Base-by-base conservation (phyloP, 2,329 filamentous ascomycete species). In the Beauveria scarabaeidicola region DNA sequence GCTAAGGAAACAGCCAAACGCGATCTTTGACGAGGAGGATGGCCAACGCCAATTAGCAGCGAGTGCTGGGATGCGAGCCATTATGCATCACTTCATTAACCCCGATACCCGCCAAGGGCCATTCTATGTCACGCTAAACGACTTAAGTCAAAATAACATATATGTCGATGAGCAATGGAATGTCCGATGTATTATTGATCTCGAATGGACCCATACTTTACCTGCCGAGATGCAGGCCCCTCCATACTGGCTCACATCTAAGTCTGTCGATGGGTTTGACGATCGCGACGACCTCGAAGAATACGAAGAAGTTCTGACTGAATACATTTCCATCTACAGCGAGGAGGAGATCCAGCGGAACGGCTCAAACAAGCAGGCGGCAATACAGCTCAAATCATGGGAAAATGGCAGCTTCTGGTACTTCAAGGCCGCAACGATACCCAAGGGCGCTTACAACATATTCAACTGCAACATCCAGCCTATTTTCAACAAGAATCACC, bases 111-210 rank as follows among this genome's bases (percentile, higher is more conserved):
- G 27, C 7, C 48, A 68, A 25, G 70, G 72, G 2, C 72, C 69
- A 7, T 75, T 72, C 55, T 57, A 68, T n/a, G 63, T 69, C 32
- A 64, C 53, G 1, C 67, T 76, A 1, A 74, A 69, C 23, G 72
- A 76, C 61, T 59, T 75, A 15, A 71, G 73, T 53, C 62, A 68
- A 47, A 71, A 69, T 43, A 76, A 77, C 52, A 70, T 72, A 6
- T 70, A 71, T 38, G 66, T 72, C 10, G 67, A 73, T 52, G 40
- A 66, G 25, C 40, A 70, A 17, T 72, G 66, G 68, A 66, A 70
- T 52, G 64, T 73, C 52, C 67, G 60, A 50, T 65, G 44, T 29
- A 44, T 71, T 17, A 66, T 72, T 60, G 68, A 72, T 57, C 38
- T 41, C 8, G 17, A 41, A n/a, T 41, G 17, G 38, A 17, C 38